phyloP scores from a whole-genome alignment of 768 basidiomycete genomes.

The Lentinula boryana region DNA sequence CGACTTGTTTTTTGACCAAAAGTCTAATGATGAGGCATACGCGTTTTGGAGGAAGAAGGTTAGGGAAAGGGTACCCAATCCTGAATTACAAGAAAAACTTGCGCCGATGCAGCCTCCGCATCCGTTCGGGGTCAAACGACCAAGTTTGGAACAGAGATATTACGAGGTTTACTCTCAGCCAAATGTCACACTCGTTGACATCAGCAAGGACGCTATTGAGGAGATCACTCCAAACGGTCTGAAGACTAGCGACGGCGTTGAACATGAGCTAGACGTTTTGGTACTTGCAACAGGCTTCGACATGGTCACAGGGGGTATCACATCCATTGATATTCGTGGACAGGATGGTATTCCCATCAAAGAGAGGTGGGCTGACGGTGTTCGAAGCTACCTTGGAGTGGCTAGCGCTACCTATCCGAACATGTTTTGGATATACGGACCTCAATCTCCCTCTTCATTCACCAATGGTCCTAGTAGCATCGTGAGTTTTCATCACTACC shows the following conservation, averaged over 20 bases:
- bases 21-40: conserved; percentile 3
- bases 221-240: conserved; percentile 4
- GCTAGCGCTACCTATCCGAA: conserved; percentile 11
- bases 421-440: conserved; percentile 13
- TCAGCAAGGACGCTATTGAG: not conserved
- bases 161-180: conserved; percentile 4
- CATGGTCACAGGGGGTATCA: conserved; percentile 4
- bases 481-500: not conserved
- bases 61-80: not conserved
- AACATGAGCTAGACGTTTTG: conserved; percentile 3
- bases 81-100: conserved; percentile 3
- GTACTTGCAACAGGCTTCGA: conserved; percentile 7
- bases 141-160: conserved; percentile 1
- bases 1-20: not conserved
- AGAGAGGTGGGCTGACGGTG: conserved; percentile 5
- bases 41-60: conserved; percentile 7
- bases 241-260: not conserved
- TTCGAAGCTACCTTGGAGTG: conserved; percentile 12
- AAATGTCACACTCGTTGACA: conserved; percentile 5
- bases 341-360: not conserved
- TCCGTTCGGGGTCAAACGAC: conserved; percentile 4
- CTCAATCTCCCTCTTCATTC: conserved; percentile 11
- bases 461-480: conserved; percentile 10
- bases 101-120: conserved; percentile 3
- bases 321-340: conserved; percentile 4